Evolutionary conservation across 2,329 filamentous ascomycete species (phyloP).

Genomic region (Aspergillus hortae): DNA sequence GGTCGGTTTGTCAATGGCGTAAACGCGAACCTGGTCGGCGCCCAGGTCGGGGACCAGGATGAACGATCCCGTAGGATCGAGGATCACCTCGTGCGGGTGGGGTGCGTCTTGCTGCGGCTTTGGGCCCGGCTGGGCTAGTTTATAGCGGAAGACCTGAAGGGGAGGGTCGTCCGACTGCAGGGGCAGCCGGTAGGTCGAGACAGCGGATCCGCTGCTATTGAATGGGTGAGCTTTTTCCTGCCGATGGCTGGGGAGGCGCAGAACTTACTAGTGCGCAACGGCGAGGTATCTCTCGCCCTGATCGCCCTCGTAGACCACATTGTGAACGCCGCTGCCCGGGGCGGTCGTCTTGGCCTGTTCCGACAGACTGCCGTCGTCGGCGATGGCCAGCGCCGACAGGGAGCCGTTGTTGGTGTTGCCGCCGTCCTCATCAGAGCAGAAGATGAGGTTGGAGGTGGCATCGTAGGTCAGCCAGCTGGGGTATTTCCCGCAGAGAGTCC

Average conservation of each 20-base stretch:
- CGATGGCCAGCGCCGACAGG: conserved; percentile 22
- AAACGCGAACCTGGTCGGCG: conserved; percentile 60
- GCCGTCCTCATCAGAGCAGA: conserved; percentile 35
- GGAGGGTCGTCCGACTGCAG: conserved; percentile 10
- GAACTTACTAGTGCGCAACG: conserved; percentile 37
- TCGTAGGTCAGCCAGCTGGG: conserved; percentile 38
- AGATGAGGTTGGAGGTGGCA: conserved; percentile 21
- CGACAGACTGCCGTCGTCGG: conserved; percentile 16
- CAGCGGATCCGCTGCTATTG: conserved; percentile 25
- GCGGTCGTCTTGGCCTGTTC: conserved; percentile 21
- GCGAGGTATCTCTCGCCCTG: conserved; percentile 27
- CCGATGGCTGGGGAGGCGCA: background rate
- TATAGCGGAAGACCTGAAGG: conserved; percentile 44
- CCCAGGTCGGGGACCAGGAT: conserved; percentile 65
- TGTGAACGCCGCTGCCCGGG: conserved; percentile 31
- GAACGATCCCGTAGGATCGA: conserved; percentile 64
- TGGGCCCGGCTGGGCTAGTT: conserved; percentile 32
- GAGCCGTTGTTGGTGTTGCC: conserved; percentile 25
- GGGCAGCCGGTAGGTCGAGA: conserved; percentile 33
- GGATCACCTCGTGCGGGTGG: conserved; percentile 62
- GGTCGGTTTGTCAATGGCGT: conserved; percentile 45
- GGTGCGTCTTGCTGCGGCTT: conserved; percentile 52
- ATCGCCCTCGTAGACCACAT: conserved; percentile 27
- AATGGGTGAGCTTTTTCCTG: conserved; percentile 4
- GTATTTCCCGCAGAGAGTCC: conserved; percentile 31